Evolutionary conservation across 2,329 filamentous ascomycete genomes (phyloP), one percentile per base, ranked within the genome.

Genomic region (Trematosphaeria pertusa): DNA sequence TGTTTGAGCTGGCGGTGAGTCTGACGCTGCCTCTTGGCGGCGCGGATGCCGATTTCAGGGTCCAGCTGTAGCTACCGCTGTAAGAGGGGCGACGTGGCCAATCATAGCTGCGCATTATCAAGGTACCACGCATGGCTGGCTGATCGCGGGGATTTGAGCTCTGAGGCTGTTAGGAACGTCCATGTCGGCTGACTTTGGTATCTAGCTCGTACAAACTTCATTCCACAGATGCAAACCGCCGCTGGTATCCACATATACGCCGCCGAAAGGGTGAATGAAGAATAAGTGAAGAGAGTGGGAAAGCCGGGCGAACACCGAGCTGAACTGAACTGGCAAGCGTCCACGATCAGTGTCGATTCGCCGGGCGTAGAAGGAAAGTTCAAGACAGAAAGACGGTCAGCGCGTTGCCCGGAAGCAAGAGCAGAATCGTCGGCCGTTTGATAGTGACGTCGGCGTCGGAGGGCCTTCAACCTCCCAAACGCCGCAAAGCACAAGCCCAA

Each of bases 1-100:
- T 56, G 47, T 46, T 48, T 44, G 45, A 51, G 56, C 55, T 39
- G 46, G 52, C 52, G 63, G 65, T 69, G 63, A 67, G 57, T 46
- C 34, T 56, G 34, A 44, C 43, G 31, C 48, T 50, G 45, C 40
- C 52, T 45, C 38, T 44, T 38, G 28, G 34, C 22, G 30, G 35
- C 30, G 37, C 46, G 51, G 40, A 46, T 50, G 56, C 52, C 32
- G 46, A 44, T 53, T n/a, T 43, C 65, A 65, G 62, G 65, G 65
- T 67, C 63, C 58, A 64, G 49, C 51, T 52, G 40, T 30, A 52
- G 46, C 56, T 49, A 39, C n/a, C n/a, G 35, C 37, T 31, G 31
- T 43, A 22, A 56, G 50, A 26, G 36, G 38, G n/a, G 7, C 21
- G 22, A n/a, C 31, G 44, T 43, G 34, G 37, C 64, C 62, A 66